phyloP scores from a whole-genome alignment of 495 filamentous ascomycete genomes.

The Hypoxylon crocopeplum region DNA sequence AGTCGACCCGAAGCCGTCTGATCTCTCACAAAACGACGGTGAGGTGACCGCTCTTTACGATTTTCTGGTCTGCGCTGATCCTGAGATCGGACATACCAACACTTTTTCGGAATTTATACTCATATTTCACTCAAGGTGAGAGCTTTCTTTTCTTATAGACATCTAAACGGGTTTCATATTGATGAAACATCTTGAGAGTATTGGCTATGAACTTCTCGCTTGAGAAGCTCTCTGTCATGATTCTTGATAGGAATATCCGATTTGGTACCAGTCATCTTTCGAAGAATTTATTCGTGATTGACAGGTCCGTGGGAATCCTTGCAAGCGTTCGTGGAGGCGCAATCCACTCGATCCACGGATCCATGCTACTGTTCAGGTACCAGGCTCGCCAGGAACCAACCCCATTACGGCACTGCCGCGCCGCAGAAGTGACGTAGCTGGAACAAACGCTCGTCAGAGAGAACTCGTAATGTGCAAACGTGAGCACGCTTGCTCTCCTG shows the following conservation, averaged over 20 bases:
- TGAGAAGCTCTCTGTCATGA: no score
- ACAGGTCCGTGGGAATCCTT: constrained; percentile 31
- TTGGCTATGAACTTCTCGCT: no score
- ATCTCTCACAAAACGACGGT: constrained; percentile 27
- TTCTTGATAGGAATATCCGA: constrained; percentile 16
- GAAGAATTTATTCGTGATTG: constrained; percentile 28
- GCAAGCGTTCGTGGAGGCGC: constrained; percentile 34
- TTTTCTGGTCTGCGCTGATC: constrained; percentile 10
- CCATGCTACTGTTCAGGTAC: constrained; percentile 29
- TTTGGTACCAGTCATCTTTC: constrained; percentile 21
- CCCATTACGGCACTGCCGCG: constrained; percentile 29
- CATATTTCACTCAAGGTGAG: no score
- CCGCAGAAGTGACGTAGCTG: constrained; percentile 36
- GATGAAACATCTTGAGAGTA: no score
- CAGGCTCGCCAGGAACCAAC: constrained; percentile 16
- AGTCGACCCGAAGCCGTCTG: constrained; percentile 15
- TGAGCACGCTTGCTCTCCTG: constrained; percentile 14
- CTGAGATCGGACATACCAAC: constrained; percentile 3
- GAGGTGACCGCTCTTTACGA: constrained; percentile 34
- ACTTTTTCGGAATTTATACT: no score
- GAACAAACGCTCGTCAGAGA: constrained; percentile 33
- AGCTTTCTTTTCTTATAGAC: no score
- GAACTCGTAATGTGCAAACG: constrained; percentile 15
- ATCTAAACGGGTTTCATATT: no score
- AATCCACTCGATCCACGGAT: constrained; percentile 27